Conservation (phyloP, 2,329 filamentous ascomycete species). For the Beauveria sp. region DNA sequence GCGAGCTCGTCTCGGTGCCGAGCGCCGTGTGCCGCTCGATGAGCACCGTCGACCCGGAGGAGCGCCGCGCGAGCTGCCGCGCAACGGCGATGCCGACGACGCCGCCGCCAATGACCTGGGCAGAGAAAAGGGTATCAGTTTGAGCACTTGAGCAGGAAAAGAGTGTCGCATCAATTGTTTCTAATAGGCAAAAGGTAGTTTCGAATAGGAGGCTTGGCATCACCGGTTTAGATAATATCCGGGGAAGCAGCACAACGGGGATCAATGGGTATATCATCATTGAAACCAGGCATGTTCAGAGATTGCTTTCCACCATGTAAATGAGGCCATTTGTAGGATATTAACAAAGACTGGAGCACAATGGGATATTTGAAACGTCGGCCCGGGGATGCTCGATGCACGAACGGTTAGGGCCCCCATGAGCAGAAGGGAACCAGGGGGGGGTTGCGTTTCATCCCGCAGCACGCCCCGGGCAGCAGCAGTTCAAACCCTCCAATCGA, state of each 20-base stretch:
- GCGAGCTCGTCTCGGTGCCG: constrained; percentile 80
- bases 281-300: neutral
- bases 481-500: neutral
- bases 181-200: neutral
- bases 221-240: neutral
- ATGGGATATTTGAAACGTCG: neutral
- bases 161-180: neutral
- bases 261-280: neutral
- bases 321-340: neutral
- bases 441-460: neutral
- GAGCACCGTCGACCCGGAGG: constrained; percentile 60
- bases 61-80: constrained; percentile 58
- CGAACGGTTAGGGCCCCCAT: neutral
- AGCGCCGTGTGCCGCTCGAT: constrained; percentile 70
- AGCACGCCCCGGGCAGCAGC: neutral
- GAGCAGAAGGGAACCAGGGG: neutral
- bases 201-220: neutral
- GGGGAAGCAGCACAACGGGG: neutral
- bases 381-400: neutral
- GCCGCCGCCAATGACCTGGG: constrained; percentile 49
- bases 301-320: neutral
- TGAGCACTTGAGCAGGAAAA: neutral
- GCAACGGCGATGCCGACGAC: constrained; percentile 77
- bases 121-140: neutral
- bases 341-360: neutral